Evolutionary conservation across 2,329 filamentous ascomycete genomes (phyloP).

Genomic region (Trichoderma breve): DNA sequence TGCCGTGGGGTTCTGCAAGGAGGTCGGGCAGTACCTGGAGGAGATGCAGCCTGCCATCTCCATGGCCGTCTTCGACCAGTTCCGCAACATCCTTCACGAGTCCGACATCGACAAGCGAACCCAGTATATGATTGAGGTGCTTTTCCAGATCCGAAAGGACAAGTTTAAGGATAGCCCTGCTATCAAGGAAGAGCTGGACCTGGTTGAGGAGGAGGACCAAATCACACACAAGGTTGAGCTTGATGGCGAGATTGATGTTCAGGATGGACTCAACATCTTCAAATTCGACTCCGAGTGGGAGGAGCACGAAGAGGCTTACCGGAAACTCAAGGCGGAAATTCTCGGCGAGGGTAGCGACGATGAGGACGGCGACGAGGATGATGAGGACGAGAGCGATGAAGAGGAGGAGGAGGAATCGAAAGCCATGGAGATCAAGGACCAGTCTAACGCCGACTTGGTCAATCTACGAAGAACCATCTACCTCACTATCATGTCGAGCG

Average conservation of each 20-base stretch:
- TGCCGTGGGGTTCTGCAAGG: slow-evolving; percentile 86
- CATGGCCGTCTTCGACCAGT: slow-evolving; percentile 90
- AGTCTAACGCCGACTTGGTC: slow-evolving; percentile 93
- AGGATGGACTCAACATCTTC: slow-evolving; percentile 92
- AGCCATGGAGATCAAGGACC: slow-evolving; percentile 93
- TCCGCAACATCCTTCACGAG: slow-evolving; percentile 92
- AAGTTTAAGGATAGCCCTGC: slow-evolving; percentile 93
- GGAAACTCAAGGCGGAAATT: slow-evolving; percentile 87
- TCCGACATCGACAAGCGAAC: slow-evolving; percentile 95
- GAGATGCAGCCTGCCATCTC: slow-evolving; percentile 91
- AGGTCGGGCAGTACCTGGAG: slow-evolving; percentile 90
- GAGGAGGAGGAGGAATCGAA: slow-evolving; percentile 76
- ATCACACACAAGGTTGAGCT: slow-evolving; percentile 85
- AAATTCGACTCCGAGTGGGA: slow-evolving; percentile 90
- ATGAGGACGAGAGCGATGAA: slow-evolving; percentile 66
- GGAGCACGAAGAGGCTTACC: slow-evolving; percentile 86
- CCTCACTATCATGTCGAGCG: slow-evolving; percentile 94
- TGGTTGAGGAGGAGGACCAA: slow-evolving; percentile 97
- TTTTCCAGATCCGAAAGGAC: slow-evolving; percentile 96
- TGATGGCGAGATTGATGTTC: slow-evolving; percentile 78
- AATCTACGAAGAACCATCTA: slow-evolving; percentile 94
- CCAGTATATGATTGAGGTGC: slow-evolving; percentile 98
- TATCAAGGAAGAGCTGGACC: slow-evolving; percentile 85
- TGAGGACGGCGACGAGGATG: slow-evolving; percentile 65
- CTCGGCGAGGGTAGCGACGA: slow-evolving; percentile 88